Evolutionary conservation across 768 basidiomycete genomes (phyloP).

Genomic region (Polyporus arcularius): DNA sequence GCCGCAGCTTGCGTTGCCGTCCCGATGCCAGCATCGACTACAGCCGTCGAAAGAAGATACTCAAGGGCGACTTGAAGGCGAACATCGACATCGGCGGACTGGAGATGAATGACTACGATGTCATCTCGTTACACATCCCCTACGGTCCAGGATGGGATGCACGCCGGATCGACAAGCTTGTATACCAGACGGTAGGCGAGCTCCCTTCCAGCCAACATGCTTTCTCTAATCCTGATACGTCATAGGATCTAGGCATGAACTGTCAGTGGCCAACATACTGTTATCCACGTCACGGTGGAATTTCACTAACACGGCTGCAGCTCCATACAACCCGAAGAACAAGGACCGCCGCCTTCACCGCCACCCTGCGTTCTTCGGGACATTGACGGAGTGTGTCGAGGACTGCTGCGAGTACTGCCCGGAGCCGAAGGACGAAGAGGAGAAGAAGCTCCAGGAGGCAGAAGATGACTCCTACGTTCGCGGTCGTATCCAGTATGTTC

Average conservation of each 20-base stretch:
- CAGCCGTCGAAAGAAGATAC: conserved; percentile 38
- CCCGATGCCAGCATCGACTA: conserved; percentile 35
- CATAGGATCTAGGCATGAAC: conserved; percentile 59
- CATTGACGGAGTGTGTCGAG: conserved; percentile 54
- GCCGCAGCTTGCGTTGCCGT: conserved; percentile 52
- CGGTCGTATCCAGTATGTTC: conserved; percentile 49
- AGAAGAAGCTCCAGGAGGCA: conserved; percentile 49
- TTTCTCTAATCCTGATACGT: conserved; percentile 7
- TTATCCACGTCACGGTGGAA: not conserved
- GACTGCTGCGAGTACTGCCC: conserved; percentile 69
- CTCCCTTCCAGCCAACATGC: not conserved
- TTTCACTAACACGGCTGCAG: conserved; percentile 29
- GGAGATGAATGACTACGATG: conserved; percentile 61
- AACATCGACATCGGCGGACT: conserved; percentile 42
- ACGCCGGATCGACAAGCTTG: conserved; percentile 53
- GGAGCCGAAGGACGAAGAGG: conserved; percentile 55
- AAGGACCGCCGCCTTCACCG: conserved; percentile 60
- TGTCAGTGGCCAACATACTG: conserved; percentile 34
- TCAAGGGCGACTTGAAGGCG: conserved; percentile 59
- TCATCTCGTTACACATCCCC: conserved; percentile 54
- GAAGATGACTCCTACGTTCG: conserved; percentile 57
- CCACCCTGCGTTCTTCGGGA: conserved; percentile 65
- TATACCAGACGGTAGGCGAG: conserved; percentile 53
- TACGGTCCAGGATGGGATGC: conserved; percentile 65
- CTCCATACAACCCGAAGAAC: conserved; percentile 65